Base-by-base conservation (phyloP, 495 filamentous ascomycete species). In the Penicillium diatomitis region DNA sequence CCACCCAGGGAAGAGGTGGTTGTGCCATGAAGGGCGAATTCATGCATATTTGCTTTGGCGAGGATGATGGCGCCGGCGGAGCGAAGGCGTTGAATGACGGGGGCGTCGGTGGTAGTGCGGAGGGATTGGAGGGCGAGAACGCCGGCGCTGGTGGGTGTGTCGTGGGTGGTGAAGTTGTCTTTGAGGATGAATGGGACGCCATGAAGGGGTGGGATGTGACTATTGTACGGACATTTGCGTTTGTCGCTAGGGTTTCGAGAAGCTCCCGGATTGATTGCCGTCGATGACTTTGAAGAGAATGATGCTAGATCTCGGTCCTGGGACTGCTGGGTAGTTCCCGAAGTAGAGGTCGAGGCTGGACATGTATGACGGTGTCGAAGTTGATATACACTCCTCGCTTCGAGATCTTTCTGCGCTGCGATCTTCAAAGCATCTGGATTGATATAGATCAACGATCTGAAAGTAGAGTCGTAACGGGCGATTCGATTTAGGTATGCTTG, bases 21-120 rank as follows among this genome's bases (percentile, higher is more conserved):
- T 32, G 82, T 60, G 3, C 80, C 83, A 48, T 85, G 81, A 2
- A 86, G 56, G 1, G 82, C 81, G 45, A 85, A 57, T 59, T 84
- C 83, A 54, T 85, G 81, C 8, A 85, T 55, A 58, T 85, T 86
- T 0, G 79, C 64, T 51, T 86, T 86, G 0, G 79, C 83, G 1
- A 86, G 61, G 11, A 86, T 79, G n/a, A 86, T 71, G 0, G 79
- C 79, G 0, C 84, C 83, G 3, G 78, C 79, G 2, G 65, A 52
- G 11, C 62, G 70, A 6, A 86, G 57, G 0, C 32, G 47, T 2
- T 44, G 8, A 3, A 83, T 79, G 0, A 74, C 64, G 0, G 72
- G 63, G 2, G 78, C 74, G 55, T 84, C 75, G 0, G 47, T 52
- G 0, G 47, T 44, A 0, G 79, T 78, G 27, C 50, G 54, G 10